Percentiles rank a stretch among this genome's conserved stretches.
phyloP scores from a whole-genome alignment of 139 green algal genomes.

The Desmodesmus armatus region DNA sequence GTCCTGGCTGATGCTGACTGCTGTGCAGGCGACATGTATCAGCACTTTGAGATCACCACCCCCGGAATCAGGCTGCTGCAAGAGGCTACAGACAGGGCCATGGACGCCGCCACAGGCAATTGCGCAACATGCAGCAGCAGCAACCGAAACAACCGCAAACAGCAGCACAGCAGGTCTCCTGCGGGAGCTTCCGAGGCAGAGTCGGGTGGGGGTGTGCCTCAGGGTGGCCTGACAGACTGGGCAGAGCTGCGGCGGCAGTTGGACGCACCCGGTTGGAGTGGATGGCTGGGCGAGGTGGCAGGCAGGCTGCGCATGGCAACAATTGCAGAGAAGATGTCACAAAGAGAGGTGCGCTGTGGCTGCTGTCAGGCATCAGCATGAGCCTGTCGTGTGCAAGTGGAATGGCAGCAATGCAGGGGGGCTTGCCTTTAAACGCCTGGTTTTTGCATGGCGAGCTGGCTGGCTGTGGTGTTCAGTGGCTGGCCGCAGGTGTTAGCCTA shows the following conservation, averaged over 20 bases:
- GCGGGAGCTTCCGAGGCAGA: too few relatives aligned
- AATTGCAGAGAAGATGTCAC: too few relatives aligned
- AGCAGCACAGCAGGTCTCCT: neutral
- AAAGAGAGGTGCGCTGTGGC: too few relatives aligned
- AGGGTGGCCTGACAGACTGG: too few relatives aligned
- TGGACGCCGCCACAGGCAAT: neutral
- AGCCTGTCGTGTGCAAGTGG: too few relatives aligned
- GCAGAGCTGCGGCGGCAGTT: too few relatives aligned
- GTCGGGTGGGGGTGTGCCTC: too few relatives aligned
- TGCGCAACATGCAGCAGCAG: neutral
- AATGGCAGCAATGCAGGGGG: neutral
- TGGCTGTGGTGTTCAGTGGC: too few relatives aligned
- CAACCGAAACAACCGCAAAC: too few relatives aligned
- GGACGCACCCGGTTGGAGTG: neutral
- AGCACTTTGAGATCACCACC: constrained; percentile 23
- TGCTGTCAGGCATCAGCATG: neutral
- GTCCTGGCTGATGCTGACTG: too few relatives aligned
- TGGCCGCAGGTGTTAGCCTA: too few relatives aligned
- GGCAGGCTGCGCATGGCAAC: neutral
- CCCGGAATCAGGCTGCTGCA: neutral
- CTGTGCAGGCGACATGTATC: constrained; percentile 28
- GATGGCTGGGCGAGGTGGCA: neutral
- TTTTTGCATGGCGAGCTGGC: neutral
- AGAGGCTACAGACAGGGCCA: constrained; percentile 9
- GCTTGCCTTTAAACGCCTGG: neutral